Evolutionary conservation across 1,284 basidiomycete genomes (phyloP).

Genomic region (Sutorius eximius): DNA sequence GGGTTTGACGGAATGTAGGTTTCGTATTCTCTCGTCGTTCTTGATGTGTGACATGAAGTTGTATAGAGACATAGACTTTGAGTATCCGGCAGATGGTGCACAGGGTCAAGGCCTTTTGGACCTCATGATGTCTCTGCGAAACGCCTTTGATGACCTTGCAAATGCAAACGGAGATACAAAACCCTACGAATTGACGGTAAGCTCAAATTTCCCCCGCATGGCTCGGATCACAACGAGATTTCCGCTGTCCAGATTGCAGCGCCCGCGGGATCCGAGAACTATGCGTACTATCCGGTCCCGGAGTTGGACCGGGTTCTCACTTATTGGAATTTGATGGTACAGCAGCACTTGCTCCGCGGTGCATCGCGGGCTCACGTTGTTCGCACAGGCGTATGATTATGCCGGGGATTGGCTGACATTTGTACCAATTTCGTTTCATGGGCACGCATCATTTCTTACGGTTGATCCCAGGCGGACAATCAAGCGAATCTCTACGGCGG

Average conservation of each 20-base stretch:
- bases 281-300: slow-evolving; percentile 61
- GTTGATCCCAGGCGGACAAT: slow-evolving; percentile 54
- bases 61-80: slow-evolving; percentile 68
- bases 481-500: slow-evolving; percentile 83
- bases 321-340: slow-evolving; percentile 93
- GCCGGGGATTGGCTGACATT: slow-evolving; percentile 67
- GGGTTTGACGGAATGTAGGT: slow-evolving; percentile 84
- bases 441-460: not conserved
- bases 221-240: not conserved
- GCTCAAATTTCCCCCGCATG: not conserved
- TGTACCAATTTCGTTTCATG: slow-evolving; percentile 24
- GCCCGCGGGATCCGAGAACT: slow-evolving; percentile 67
- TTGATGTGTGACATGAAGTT: not conserved
- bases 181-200: slow-evolving; percentile 58
- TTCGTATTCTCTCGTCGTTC: not conserved
- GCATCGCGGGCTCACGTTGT: slow-evolving; percentile 5
- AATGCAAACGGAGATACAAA: slow-evolving; percentile 56
- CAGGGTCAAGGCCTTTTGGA: slow-evolving; percentile 61
- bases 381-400: slow-evolving; percentile 70
- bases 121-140: slow-evolving; percentile 55
- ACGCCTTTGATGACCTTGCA: slow-evolving; percentile 53
- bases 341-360: slow-evolving; percentile 3
- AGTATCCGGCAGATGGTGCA: slow-evolving; percentile 53
- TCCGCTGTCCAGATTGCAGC: slow-evolving; percentile 39
- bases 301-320: slow-evolving; percentile 76